A percentile compares a stretch with the other conserved stretches of the same genome.
phyloP scores from a whole-genome alignment of 768 basidiomycete genomes.

The Gelatoporia subvermispora region DNA sequence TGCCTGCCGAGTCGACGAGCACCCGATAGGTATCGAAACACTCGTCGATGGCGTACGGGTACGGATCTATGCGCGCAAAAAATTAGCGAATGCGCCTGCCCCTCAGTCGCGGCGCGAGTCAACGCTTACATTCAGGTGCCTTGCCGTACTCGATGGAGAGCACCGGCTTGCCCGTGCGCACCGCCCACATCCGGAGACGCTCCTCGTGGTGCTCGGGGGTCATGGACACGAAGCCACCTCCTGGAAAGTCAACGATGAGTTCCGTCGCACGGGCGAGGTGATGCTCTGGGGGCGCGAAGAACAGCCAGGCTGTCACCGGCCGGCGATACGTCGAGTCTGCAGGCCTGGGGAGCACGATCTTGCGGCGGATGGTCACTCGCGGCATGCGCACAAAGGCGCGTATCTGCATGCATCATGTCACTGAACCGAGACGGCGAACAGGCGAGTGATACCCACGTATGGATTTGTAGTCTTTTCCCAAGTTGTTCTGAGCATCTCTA shows the following conservation, averaged over 20 bases:
- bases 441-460: slow-evolving; percentile 49
- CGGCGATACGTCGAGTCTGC: slow-evolving; percentile 68
- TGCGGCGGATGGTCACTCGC: slow-evolving; percentile 56
- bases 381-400: slow-evolving; percentile 62
- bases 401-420: slow-evolving; percentile 40
- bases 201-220: slow-evolving; percentile 95
- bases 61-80: slow-evolving; percentile 76
- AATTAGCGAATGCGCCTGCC: too few species aligned
- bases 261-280: slow-evolving; percentile 68
- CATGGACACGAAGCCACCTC: slow-evolving; percentile 97
- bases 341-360: slow-evolving; percentile 81
- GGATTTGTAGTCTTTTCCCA: slow-evolving; percentile 98
- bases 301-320: slow-evolving; percentile 80
- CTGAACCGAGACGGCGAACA: neutral
- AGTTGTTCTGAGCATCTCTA: slow-evolving; percentile 91
- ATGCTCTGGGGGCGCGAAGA: slow-evolving; percentile 65
- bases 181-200: slow-evolving; percentile 82
- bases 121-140: slow-evolving; percentile 81
- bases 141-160: slow-evolving; percentile 93
- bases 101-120: slow-evolving; percentile 5
- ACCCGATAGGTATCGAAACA: slow-evolving; percentile 86
- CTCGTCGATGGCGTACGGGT: slow-evolving; percentile 94
- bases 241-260: slow-evolving; percentile 88
- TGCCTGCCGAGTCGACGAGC: slow-evolving; percentile 75
- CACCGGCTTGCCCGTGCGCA: slow-evolving; percentile 70